Conservation (phyloP, 305 asterid species). For the Solanum aculeatissimum region DNA sequence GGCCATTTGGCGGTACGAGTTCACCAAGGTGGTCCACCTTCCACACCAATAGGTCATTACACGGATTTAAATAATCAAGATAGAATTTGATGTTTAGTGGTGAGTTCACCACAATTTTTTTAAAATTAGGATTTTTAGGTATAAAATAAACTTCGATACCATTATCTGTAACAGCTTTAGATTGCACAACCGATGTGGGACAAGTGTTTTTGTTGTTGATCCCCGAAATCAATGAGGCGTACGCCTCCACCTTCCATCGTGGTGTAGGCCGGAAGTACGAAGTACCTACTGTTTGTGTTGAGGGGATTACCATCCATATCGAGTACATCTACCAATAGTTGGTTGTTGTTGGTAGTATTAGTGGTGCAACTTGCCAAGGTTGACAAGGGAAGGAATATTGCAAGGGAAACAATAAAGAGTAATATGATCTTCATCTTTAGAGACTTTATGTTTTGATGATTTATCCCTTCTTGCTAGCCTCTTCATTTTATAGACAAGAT, state of each 20-base stretch:
- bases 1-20: no score
- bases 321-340: neutral
- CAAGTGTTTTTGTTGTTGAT: neutral
- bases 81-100: neutral
- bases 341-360: neutral
- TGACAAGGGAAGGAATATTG: neutral
- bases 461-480: no score
- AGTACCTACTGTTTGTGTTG: neutral
- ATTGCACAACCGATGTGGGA: neutral
- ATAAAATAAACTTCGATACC: neutral
- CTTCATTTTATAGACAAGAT: neutral
- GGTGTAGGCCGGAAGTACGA: rapidly evolving
- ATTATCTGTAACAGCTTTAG: neutral
- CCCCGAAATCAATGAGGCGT: neutral
- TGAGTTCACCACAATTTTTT: neutral
- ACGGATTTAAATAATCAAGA: neutral
- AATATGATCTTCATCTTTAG: neutral
- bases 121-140: neutral
- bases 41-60: neutral
- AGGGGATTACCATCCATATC: neutral
- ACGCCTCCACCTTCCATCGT: neutral
- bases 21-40: neutral
- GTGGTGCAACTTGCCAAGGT: neutral
- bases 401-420: neutral
- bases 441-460: neutral